Evolutionary conservation across 176 grass and related monocot genomes (phyloP).

Genomic region (Puccinellia tenuiflora): DNA sequence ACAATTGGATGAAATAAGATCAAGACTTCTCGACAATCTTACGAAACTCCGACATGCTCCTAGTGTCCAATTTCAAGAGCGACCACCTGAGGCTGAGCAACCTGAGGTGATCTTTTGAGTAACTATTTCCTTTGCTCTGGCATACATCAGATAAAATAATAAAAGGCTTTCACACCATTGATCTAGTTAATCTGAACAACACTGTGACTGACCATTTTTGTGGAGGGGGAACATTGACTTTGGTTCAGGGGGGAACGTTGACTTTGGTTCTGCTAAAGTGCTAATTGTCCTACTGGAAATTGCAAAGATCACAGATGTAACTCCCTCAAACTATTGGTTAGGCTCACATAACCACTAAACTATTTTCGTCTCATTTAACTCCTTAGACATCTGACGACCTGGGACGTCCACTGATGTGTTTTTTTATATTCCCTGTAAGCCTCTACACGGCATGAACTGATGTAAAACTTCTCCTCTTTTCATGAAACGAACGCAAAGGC

Average conservation of each 20-base stretch:
- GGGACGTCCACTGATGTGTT: too few species aligned
- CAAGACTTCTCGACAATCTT: slow-evolving; percentile 88
- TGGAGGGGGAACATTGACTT: too few species aligned
- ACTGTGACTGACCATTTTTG: background rate
- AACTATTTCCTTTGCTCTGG: background rate
- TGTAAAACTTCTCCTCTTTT: too few species aligned
- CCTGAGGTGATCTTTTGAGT: slow-evolving; percentile 59
- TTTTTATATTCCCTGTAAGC: too few species aligned
- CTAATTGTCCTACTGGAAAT: background rate
- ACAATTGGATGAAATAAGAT: slow-evolving; percentile 86
- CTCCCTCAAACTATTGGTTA: background rate
- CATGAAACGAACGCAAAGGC: too few species aligned
- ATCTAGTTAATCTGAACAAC: background rate
- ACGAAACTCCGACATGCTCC: slow-evolving; percentile 87
- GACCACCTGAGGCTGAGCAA: slow-evolving; percentile 80
- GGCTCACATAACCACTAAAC: background rate
- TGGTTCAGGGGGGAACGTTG: too few species aligned
- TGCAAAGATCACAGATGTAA: background rate
- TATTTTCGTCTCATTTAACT: background rate
- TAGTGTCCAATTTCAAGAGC: slow-evolving; percentile 97
- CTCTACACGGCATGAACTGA: too few species aligned
- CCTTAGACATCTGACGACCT: too few species aligned
- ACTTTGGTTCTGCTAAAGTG: background rate
- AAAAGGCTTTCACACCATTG: background rate
- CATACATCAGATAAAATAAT: background rate